These are phyloP conservation scores for Russula compacta DNA, from an alignment of 768 basidiomycete genomes.

Conservation along the genomic window DNA sequence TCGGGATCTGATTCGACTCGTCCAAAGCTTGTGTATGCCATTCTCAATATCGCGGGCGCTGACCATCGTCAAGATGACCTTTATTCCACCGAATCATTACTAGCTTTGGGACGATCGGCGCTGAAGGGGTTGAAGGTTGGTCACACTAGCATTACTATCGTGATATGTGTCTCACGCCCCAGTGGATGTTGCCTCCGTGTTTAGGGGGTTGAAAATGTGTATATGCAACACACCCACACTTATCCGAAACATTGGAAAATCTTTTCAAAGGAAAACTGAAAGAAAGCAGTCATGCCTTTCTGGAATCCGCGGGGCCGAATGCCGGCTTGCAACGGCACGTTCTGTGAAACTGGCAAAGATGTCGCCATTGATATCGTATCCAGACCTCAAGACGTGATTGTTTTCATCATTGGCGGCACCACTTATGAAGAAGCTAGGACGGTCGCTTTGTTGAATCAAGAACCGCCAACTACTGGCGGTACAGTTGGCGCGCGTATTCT, in stretches of 20 bases:
- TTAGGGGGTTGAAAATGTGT: constrained; percentile 98
- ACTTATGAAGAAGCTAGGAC: constrained; percentile 93
- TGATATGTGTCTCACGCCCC: constrained; percentile 9
- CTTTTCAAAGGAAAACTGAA: constrained; percentile 78
- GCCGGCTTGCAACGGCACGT: constrained; percentile 61
- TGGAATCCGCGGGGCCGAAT: constrained; percentile 62
- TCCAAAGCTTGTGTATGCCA: constrained; percentile 78
- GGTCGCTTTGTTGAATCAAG: constrained; percentile 81
- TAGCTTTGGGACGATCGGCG: constrained; percentile 90
- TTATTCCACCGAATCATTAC: constrained; percentile 89
- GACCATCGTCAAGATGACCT: constrained; percentile 97
- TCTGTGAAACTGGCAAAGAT: not conserved
- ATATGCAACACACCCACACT: constrained; percentile 95
- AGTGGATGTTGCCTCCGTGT: not conserved
- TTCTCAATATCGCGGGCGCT: constrained; percentile 86
- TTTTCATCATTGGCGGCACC: constrained; percentile 94
- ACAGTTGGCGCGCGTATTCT: constrained; percentile 66
- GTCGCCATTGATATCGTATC: not conserved
- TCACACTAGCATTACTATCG: not conserved
- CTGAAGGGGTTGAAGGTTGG: constrained; percentile 88
- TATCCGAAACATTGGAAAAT: constrained; percentile 86
- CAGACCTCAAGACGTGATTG: constrained; percentile 91
- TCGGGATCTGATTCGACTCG: not conserved
- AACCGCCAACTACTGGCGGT: constrained; percentile 45
- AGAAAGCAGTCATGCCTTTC: constrained; percentile 86